Percentiles rank a stretch among this genome's conserved stretches.
Conservation (phyloP, 768 basidiomycete species). For the Krasilnikovozyma curviuscula region DNA sequence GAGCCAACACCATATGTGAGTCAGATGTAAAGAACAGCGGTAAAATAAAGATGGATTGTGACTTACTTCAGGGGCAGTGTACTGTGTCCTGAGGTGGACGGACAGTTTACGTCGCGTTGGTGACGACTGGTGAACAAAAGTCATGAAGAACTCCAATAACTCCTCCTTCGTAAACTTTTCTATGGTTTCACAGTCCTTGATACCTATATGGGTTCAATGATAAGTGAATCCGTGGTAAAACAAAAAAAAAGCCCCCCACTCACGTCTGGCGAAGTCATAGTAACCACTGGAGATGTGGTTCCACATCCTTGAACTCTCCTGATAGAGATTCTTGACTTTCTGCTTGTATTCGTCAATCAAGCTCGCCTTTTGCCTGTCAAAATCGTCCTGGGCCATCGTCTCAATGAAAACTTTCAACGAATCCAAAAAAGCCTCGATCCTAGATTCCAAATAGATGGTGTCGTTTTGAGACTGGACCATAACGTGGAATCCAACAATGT, state of each 20-base stretch:
- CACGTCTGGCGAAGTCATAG: slow-evolving; percentile 70
- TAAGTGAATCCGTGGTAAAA: background rate
- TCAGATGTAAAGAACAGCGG: background rate
- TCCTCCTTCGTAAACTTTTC: slow-evolving; percentile 52
- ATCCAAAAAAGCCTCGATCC: slow-evolving; percentile 66
- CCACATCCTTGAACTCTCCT: slow-evolving; percentile 51
- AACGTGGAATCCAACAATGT: slow-evolving; percentile 56
- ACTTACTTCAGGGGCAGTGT: slow-evolving; percentile 31
- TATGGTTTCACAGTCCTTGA: slow-evolving; percentile 50
- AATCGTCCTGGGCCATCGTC: slow-evolving; percentile 50
- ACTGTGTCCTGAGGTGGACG: slow-evolving; percentile 57
- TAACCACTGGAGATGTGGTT: slow-evolving; percentile 55
- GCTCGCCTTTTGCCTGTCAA: slow-evolving; percentile 55
- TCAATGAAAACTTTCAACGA: slow-evolving; percentile 32
- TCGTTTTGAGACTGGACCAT: slow-evolving; percentile 73
- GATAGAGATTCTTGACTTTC: slow-evolving; percentile 65
- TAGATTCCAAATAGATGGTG: slow-evolving; percentile 59
- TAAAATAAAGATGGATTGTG: slow-evolving; percentile 27
- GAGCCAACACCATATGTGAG: background rate
- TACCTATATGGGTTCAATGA: slow-evolving; percentile 31
- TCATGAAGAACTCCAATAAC: slow-evolving; percentile 48
- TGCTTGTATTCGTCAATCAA: slow-evolving; percentile 68
- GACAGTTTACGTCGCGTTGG: slow-evolving; percentile 59
- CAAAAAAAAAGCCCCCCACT: slow-evolving; percentile 23
- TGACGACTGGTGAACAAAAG: slow-evolving; percentile 50